Base-by-base conservation (phyloP, 805 yeast genomes). In the Zygoascus flipseniorum region DNA sequence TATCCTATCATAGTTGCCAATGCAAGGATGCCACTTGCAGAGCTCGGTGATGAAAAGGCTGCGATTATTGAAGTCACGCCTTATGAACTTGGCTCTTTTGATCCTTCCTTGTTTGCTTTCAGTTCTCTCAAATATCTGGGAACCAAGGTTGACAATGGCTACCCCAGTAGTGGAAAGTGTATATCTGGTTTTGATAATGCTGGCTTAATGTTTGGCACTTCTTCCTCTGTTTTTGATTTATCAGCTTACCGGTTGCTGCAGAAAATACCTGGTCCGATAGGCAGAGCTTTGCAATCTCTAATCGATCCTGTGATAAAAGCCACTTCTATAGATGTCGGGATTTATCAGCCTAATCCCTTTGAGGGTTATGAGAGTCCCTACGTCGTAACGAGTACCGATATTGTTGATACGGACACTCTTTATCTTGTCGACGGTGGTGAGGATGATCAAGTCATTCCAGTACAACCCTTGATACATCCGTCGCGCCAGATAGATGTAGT, bases 81-180 rank as follows among this genome's bases (percentile, higher is more conserved):
- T 10, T 82, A 72, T 60, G 86, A 83, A 65, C 68, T 89, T 60
- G 96, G 96, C n/a, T 81, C 92, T 2, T 89, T 92, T 92, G 96
- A 89, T 64, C 85, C 88, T 13, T 72, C 85, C 0, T 68, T 86
- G 50, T 72, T 76, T 53, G 72, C 85, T 2, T 88, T 89, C 66
- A 72, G 82, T 11, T 81, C 83, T 53, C 67, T 81, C 35, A 76
- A 80, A 65, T 88, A 84, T 64, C 66, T 86, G 48, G 96, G 96
- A 11, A 76, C 95, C 0, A 67, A 75, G 20, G 75, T 84, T 32
- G 62, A 74, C 20, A 74, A 79, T 54, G 96, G 96, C 32, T 55
- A 63, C 20, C 82, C 86, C 5, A 60, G 62, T 4, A 60, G 65
- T 11, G 67, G 66, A 35, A 62, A 63, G 13, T 89, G 96, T 69